Base-by-base conservation (phyloP, 2,329 filamentous ascomycete genomes). In the Aspergillus ustus region DNA sequence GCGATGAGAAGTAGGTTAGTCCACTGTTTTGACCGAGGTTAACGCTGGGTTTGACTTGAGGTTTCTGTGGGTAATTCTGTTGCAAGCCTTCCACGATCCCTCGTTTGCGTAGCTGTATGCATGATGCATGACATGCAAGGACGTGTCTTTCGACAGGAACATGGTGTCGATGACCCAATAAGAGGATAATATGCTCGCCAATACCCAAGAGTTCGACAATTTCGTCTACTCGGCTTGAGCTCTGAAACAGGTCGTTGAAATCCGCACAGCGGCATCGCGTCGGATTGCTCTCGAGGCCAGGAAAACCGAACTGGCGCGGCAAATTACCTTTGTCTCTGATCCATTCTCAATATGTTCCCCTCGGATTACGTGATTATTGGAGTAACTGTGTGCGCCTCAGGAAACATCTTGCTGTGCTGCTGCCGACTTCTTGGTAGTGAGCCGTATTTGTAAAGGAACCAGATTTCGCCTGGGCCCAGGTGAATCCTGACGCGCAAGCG, bases 391-490 rank as follows among this genome's bases (percentile, higher is more conserved):
- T 19, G 28, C 8, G 7, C 22, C 6, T 59, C 57, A 59, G 34
- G 49, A 45, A 17, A n/a, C 37, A 37, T 40, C 40, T 13, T 3
- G 20, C 11, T 40, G 40, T 25, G 40, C 13, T 19, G 54, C 19
- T 46, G 22, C 20, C 2, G 7, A 44, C 25, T 20, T 52, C 57
- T 50, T 75, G 2, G 72, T 76, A 52, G 49, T 69, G 15, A 80
- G 67, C 56, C 78, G 78, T 1, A 80, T 64, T 20, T 77, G 67
- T 22, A 80, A 56, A 2, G 78, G 78, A 34, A 79, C 66, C 3
- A 80, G 70, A 50, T 74, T 77, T 29, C 76, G 68, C 49, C 68
- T 70, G 22, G 70, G 68, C 0, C 78, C 78, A 4, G 73, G 64
- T 1, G 57, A 63, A 57, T 81, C 80, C 17, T 70, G 74, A 44